phyloP scores from a whole-genome alignment of 1,139 yeast genomes.

The Yamadazyma atlantica region DNA sequence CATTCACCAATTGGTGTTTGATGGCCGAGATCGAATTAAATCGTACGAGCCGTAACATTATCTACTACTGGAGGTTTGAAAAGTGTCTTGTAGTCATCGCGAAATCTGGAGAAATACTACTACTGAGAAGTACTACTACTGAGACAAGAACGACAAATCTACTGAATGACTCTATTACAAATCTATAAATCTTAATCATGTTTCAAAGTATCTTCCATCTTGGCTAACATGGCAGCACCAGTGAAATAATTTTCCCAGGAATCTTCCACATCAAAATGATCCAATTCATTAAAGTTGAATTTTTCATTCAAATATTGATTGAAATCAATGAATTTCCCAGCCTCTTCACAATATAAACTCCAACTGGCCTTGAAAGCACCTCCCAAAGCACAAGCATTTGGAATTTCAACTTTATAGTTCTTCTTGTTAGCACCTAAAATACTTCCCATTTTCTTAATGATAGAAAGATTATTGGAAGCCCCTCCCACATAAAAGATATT shows the following conservation, averaged over 20 bases:
- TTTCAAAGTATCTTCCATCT: slow-evolving; percentile 40
- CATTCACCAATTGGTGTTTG: slow-evolving; percentile 7
- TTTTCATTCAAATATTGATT: slow-evolving; percentile 41
- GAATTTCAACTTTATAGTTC: slow-evolving; percentile 69
- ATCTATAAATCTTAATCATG: slow-evolving; percentile 16
- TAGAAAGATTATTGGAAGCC: slow-evolving; percentile 69
- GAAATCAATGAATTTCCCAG: slow-evolving; percentile 37
- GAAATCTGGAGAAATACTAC: background rate
- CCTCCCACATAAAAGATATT: slow-evolving; percentile 87
- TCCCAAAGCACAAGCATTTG: slow-evolving; percentile 94
- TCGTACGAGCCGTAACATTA: slow-evolving; percentile 14
- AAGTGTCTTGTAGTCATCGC: no score
- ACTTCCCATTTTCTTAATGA: slow-evolving; percentile 66
- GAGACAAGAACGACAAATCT: no score
- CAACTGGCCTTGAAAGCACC: slow-evolving; percentile 89
- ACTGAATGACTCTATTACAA: no score
- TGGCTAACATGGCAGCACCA: slow-evolving; percentile 52
- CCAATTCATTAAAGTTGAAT: slow-evolving; percentile 51
- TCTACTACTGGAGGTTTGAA: background rate
- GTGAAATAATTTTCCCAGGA: slow-evolving; percentile 49
- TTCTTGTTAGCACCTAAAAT: slow-evolving; percentile 67
- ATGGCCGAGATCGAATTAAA: slow-evolving; percentile 12
- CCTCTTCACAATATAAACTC: slow-evolving; percentile 47
- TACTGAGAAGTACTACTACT: no score
- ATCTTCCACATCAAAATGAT: slow-evolving; percentile 40